Percentiles rank a stretch among this genome's conserved stretches.
phyloP scores from a whole-genome alignment of 441 rosid species.

The Eugenia klotzschiana region DNA sequence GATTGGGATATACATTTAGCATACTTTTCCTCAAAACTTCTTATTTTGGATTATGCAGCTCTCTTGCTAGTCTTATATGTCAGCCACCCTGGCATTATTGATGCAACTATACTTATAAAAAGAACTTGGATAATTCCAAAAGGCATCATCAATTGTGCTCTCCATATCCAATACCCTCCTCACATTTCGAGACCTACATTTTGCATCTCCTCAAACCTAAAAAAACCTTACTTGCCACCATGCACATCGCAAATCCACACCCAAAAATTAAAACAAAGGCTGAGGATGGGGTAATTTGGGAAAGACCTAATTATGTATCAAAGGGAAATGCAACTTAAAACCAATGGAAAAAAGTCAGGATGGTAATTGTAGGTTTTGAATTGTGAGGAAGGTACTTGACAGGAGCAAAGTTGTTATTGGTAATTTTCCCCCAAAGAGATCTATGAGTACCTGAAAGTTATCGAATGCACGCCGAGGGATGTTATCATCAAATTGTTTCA shows the following conservation, averaged over 20 bases:
- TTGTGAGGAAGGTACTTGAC: background rate
- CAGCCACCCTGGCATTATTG: background rate
- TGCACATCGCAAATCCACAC: background rate
- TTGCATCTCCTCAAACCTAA: background rate
- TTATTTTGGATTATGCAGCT: background rate
- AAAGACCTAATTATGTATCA: background rate
- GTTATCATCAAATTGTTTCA: constrained; percentile 80
- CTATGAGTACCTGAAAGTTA: constrained; percentile 68
- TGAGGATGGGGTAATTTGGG: background rate
- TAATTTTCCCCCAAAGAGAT: background rate
- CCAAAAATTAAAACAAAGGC: background rate
- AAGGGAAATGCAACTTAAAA: background rate
- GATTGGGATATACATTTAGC: background rate
- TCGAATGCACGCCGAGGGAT: constrained; percentile 79
- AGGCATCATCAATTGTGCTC: background rate
- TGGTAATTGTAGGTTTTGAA: background rate
- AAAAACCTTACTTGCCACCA: background rate
- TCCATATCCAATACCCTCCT: background rate
- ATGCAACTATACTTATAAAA: background rate
- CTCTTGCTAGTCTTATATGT: background rate
- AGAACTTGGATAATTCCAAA: background rate
- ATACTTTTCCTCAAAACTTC: background rate
- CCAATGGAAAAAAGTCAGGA: background rate
- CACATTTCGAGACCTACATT: background rate
- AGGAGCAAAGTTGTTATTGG: background rate